A percentile compares a stretch with the other conserved stretches of the same genome.
Evolutionary conservation across 495 filamentous ascomycete genomes (phyloP).

Genomic region (Talaromyces trachyspermus): DNA sequence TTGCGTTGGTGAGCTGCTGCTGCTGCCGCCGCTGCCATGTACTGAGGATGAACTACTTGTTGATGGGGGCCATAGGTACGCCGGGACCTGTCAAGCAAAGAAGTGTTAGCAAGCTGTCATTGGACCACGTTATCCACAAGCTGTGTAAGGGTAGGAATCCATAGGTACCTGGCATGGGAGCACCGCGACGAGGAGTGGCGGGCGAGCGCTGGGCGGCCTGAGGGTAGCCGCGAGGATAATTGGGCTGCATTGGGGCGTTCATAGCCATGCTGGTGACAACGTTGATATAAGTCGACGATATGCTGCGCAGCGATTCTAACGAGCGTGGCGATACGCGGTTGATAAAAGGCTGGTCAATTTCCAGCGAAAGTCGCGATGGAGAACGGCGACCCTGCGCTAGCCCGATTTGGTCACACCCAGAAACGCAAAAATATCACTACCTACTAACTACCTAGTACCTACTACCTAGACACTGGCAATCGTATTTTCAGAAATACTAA

Average conservation of each 20-base stretch:
- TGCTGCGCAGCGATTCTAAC: no score
- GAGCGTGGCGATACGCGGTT: no score
- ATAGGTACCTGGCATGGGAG: constrained; percentile 29
- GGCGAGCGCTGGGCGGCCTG: constrained; percentile 37
- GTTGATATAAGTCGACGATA: no score
- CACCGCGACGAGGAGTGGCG: constrained; percentile 39
- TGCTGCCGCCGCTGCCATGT: constrained; percentile 21
- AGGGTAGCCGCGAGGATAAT: constrained; percentile 37
- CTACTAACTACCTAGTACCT: background rate
- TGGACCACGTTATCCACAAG: constrained; percentile 10
- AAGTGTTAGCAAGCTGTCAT: constrained; percentile 3
- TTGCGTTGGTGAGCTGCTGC: constrained; percentile 22
- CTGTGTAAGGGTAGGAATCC: constrained; percentile 7
- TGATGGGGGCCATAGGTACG: constrained; percentile 33
- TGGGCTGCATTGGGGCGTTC: constrained; percentile 39
- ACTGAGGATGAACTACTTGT: constrained; percentile 33
- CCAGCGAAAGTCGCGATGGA: no score
- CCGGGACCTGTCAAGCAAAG: constrained; percentile 18
- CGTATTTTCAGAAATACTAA: background rate
- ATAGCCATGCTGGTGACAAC: constrained; percentile 14
- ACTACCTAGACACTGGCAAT: background rate
- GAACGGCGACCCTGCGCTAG: no score
- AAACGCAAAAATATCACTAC: background rate
- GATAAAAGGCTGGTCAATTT: no score
- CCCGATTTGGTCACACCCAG: no score